Percentiles rank a stretch among this genome's conserved stretches.
These are phyloP conservation scores for Cladosporium halotolerans DNA, from an alignment of 2,329 filamentous ascomycete genomes.

Conservation along the genomic window DNA sequence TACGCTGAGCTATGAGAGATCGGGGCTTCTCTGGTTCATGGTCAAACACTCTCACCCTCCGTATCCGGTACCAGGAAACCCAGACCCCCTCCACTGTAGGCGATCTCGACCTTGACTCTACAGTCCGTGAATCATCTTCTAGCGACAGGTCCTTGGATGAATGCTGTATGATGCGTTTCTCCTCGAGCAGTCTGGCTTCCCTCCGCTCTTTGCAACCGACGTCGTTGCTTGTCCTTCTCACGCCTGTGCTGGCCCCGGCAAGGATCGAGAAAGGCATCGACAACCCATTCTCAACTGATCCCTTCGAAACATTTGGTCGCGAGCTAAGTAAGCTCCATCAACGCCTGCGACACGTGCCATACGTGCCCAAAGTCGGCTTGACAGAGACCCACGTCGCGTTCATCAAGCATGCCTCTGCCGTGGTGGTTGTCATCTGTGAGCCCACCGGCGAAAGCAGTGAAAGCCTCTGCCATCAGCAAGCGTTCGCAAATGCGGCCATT, in stretches of 20 bases:
- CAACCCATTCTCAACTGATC: conserved; percentile 46
- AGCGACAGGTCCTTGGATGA: neutral
- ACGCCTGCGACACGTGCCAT: conserved; percentile 65
- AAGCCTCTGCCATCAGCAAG: neutral
- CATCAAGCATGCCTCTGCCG: conserved; percentile 52
- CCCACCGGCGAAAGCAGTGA: neutral
- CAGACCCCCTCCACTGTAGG: neutral
- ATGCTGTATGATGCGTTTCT: conserved; percentile 9
- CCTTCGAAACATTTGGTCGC: conserved; percentile 65
- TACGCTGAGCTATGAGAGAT: conserved; percentile 17
- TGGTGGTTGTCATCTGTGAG: conserved; percentile 53
- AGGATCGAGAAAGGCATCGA: conserved; percentile 31
- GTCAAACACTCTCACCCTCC: conserved; percentile 12
- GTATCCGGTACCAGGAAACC: conserved; percentile 11
- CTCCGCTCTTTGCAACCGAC: conserved; percentile 33
- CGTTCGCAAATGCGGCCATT: neutral
- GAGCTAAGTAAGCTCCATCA: conserved; percentile 55
- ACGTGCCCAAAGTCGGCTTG: conserved; percentile 57
- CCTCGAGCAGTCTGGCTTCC: conserved; percentile 12
- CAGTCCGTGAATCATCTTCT: neutral
- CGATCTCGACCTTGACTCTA: neutral
- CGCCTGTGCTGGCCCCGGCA: conserved; percentile 28
- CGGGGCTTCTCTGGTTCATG: conserved; percentile 9
- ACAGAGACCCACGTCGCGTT: conserved; percentile 59
- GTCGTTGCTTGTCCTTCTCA: conserved; percentile 40